A percentile compares a stretch with the other conserved stretches of the same genome.
Conservation (phyloP, 768 basidiomycete genomes). For the Tulasnella sp. region DNA sequence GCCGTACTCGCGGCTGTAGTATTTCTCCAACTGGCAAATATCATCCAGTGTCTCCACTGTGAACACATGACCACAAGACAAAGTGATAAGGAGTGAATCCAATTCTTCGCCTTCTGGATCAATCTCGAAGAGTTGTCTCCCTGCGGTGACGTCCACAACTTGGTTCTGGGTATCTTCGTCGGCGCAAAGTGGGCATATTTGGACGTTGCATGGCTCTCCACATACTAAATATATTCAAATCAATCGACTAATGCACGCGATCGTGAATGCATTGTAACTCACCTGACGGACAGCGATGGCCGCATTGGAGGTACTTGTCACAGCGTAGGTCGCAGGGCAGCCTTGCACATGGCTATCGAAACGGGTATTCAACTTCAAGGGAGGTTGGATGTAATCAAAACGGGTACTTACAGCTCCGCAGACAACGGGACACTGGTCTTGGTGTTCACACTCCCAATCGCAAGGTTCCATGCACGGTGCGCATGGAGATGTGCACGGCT, state of each 20-base stretch:
- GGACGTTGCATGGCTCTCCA: slow-evolving; percentile 57
- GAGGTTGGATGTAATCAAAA: neutral
- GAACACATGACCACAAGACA: slow-evolving; percentile 61
- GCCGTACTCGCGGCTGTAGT: slow-evolving; percentile 45
- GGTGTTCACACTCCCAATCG: slow-evolving; percentile 57
- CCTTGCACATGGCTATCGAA: slow-evolving; percentile 55
- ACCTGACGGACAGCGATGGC: slow-evolving; percentile 55
- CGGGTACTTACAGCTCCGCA: slow-evolving; percentile 59
- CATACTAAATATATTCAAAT: slow-evolving; percentile 48
- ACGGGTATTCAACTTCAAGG: neutral
- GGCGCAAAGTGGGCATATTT: slow-evolving; percentile 55
- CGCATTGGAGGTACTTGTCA: slow-evolving; percentile 48
- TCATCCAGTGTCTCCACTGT: slow-evolving; percentile 71
- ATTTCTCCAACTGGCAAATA: slow-evolving; percentile 49
- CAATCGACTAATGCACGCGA: slow-evolving; percentile 10
- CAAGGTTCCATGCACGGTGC: slow-evolving; percentile 62
- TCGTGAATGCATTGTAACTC: neutral
- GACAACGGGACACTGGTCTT: slow-evolving; percentile 52
- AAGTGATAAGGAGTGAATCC: slow-evolving; percentile 56
- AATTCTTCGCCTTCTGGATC: slow-evolving; percentile 38
- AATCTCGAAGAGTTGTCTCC: slow-evolving; percentile 49
- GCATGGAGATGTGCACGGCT: slow-evolving; percentile 53
- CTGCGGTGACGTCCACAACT: slow-evolving; percentile 60
- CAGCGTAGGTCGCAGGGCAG: slow-evolving; percentile 62
- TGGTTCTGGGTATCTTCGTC: slow-evolving; percentile 40